These are phyloP conservation scores for Periglandula ipomoeae DNA, from an alignment of 2,329 filamentous ascomycete genomes.

Conservation along the genomic window DNA sequence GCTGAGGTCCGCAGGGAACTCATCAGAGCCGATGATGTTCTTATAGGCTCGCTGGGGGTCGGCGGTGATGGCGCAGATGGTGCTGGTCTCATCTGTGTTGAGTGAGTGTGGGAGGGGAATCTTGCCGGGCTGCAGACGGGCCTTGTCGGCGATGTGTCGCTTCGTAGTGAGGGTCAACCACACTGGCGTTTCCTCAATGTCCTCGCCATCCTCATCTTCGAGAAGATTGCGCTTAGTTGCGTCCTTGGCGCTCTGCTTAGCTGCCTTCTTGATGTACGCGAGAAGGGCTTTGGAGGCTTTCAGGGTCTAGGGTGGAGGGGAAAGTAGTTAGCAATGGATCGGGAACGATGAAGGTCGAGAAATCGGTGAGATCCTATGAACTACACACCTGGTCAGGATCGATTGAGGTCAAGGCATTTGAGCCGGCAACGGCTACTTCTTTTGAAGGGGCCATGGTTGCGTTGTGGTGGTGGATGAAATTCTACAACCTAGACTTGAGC, in stretches of 20 bases:
- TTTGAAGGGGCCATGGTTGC: conserved; percentile 32
- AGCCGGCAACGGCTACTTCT: conserved; percentile 24
- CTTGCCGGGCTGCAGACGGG: conserved; percentile 74
- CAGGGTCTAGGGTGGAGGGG: conserved; percentile 33
- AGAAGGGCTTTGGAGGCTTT: conserved; percentile 56
- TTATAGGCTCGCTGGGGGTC: conserved; percentile 80
- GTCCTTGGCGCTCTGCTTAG: conserved; percentile 35
- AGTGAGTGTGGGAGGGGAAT: conserved; percentile 71
- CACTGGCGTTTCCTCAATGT: conserved; percentile 40
- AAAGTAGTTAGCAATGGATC: background rate
- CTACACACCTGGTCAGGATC: conserved; percentile 31
- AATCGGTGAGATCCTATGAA: too few species aligned
- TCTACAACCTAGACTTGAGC: background rate
- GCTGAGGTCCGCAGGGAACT: conserved; percentile 58
- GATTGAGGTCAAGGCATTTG: conserved; percentile 24
- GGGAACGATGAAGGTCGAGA: conserved; percentile 10
- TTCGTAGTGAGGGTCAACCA: conserved; percentile 58
- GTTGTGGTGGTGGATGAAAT: conserved; percentile 7
- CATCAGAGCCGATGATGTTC: conserved; percentile 67
- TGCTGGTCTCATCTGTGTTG: conserved; percentile 52
- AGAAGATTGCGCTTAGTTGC: conserved; percentile 49
- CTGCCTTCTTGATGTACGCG: conserved; percentile 49
- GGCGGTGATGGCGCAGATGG: conserved; percentile 80
- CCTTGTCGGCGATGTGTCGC: conserved; percentile 60
- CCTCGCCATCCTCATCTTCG: conserved; percentile 31